Base-by-base conservation (phyloP, 140 eudicot species). In the Anethum foeniculum region DNA sequence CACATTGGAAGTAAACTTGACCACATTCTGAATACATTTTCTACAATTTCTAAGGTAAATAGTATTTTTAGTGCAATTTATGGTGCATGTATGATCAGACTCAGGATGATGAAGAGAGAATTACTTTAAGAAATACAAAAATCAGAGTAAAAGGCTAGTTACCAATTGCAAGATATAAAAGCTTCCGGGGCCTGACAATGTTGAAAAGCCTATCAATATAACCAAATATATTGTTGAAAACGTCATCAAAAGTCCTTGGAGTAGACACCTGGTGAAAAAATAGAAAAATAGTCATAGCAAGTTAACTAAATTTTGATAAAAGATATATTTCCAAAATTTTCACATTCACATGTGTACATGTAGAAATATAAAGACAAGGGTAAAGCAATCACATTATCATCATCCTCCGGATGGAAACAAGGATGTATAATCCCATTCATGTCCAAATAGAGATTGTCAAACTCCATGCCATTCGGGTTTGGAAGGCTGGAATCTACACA, bases 151-250 rank as follows among this genome's bases (percentile, higher is more conserved):
- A 38, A 38, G 41, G 4, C 41, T 38, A 38, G 71, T 78, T 76
- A 86, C 95, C 95, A 43, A 90, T 90, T 11, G 95, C 95, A 88
- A 90, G 54, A 78, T 79, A 90, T 2, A 90, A 41, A 38, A 88
- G 84, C 30, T 85, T 90, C 47, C 86, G 81, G 4, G 95, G 95
- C 77, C 89, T 86, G 1, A 88, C 89, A 3, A 88, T 83, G 43
- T 82, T 86, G 76, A 88, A 75, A 3, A 90, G 54, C 73, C 88
- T 62, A 54, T 90, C 95, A 7, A 90, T 82, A 41, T 88, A 88
- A 23, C 80, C 91, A 30, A 81, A 85, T 1, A 88, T 79, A 36
- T 47, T 76, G 18, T 34, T 16, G 64, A 85, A 90, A 0, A 90
- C 95, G 21, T 90, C 82, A 18, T 86, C 91, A 23, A 80, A 83